These are phyloP conservation scores for Cutaneotrichosporon mucoides DNA, from an alignment of 1,284 basidiomycete species.

Conservation along the genomic window DNA sequence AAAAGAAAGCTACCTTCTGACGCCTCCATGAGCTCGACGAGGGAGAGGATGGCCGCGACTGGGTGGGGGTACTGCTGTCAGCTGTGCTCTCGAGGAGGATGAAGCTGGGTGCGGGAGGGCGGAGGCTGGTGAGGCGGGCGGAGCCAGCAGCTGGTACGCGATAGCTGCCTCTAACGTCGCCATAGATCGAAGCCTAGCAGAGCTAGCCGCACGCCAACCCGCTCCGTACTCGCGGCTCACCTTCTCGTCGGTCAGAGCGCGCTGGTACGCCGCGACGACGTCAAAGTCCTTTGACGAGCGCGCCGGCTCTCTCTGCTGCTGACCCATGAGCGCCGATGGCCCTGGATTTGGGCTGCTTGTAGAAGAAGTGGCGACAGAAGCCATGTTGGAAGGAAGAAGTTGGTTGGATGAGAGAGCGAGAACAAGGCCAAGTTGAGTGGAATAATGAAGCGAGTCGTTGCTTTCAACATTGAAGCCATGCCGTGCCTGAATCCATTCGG, in stretches of 20 bases:
- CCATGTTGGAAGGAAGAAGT: neutral
- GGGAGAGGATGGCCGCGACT: slow-evolving; percentile 49
- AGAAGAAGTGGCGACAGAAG: slow-evolving; percentile 5
- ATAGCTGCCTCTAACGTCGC: too few relatives aligned
- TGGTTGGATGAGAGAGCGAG: neutral
- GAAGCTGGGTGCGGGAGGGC: too few relatives aligned
- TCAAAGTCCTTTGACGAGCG: slow-evolving; percentile 30
- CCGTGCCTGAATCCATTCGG: slow-evolving; percentile 9
- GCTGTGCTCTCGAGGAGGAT: neutral
- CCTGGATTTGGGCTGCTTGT: slow-evolving; percentile 3
- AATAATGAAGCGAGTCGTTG: neutral
- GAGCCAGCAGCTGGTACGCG: too few relatives aligned
- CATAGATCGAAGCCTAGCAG: too few relatives aligned
- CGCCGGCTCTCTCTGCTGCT: neutral
- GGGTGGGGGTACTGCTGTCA: slow-evolving; percentile 42
- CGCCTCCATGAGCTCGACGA: slow-evolving; percentile 47
- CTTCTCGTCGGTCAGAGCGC: slow-evolving; percentile 42
- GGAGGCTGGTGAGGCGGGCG: too few relatives aligned
- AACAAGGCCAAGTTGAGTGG: neutral
- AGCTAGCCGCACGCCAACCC: too few relatives aligned
- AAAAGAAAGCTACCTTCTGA: slow-evolving; percentile 36
- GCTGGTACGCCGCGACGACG: slow-evolving; percentile 42
- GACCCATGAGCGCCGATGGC: neutral
- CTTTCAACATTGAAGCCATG: neutral
- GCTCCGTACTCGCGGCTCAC: slow-evolving; percentile 22